These are phyloP conservation scores for Trichocladium uniseriatum DNA, from an alignment of 495 filamentous ascomycete genomes.

Conservation along the genomic window DNA sequence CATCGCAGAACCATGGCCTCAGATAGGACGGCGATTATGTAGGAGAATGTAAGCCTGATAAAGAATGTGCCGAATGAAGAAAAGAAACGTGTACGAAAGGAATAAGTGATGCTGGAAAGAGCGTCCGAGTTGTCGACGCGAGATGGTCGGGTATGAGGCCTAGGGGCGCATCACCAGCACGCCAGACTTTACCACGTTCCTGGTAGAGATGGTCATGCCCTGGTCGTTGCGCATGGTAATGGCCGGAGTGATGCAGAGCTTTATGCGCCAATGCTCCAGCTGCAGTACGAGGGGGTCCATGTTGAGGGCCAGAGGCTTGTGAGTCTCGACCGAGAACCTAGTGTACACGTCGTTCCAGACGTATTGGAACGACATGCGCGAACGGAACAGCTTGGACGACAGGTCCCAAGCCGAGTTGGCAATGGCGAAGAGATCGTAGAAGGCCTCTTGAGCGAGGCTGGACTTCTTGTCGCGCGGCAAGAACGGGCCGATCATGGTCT, in stretches of 20 bases:
- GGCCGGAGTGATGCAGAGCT: slow-evolving; percentile 28
- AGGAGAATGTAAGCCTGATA: background rate
- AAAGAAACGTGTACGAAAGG: background rate
- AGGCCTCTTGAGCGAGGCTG: slow-evolving; percentile 14
- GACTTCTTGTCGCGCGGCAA: background rate
- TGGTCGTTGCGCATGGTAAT: slow-evolving; percentile 24
- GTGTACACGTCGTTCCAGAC: slow-evolving; percentile 21
- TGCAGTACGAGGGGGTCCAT: slow-evolving; percentile 3
- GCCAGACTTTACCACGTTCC: slow-evolving; percentile 20
- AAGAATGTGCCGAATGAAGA: background rate
- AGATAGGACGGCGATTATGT: background rate
- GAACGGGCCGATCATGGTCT: slow-evolving; percentile 13
- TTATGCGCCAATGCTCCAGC: slow-evolving; percentile 20
- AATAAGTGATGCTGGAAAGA: background rate
- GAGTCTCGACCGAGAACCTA: slow-evolving; percentile 22
- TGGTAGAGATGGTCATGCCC: slow-evolving; percentile 16
- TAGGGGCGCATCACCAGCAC: slow-evolving; percentile 18
- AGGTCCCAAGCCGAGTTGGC: slow-evolving; percentile 23
- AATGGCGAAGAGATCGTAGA: slow-evolving; percentile 22
- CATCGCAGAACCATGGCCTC: background rate
- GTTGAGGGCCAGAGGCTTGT: slow-evolving; percentile 8
- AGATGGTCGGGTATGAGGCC: background rate
- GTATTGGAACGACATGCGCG: slow-evolving; percentile 23
- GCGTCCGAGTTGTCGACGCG: background rate
- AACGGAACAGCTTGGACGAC: slow-evolving; percentile 20